Base-by-base conservation (phyloP, 1,284 basidiomycete species). In the Uromyces viciae-fabae region DNA sequence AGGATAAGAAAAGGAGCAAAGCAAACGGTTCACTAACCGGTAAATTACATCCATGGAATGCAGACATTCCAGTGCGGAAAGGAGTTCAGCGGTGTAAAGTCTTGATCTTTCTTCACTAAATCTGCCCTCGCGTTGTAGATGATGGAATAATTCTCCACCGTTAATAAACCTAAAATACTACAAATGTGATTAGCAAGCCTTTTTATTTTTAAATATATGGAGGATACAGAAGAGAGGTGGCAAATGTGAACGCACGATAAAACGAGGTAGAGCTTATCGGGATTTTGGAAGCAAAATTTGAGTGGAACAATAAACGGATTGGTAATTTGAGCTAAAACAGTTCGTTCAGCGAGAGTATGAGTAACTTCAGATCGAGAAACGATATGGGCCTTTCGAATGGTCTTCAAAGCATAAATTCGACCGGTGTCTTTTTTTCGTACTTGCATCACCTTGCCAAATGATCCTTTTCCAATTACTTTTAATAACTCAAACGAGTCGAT, bases 341-440 rank as follows among this genome's bases (percentile, higher is more conserved):
- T 98, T 87, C 97, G 92, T 87, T 99, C 97, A 84, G 96, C 97
- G 83, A 99, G 98, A 19, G 96, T 99, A 87, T 99, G 97, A 11
- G 95, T 95, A 62, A 99, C 95, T 87, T 99, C 97, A 87, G 99
- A 98, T 89, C 98, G 98, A 60, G 94, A 94, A 81, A 98, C 91
- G 84, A 99, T 99, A 87, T 99, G 96, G 88, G 94, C 94, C 89
- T 99, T 99, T 52, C 94, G 96, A 54, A 99, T 90, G 72, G 99
- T 94, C 86, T 99, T 99, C 95, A 99, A 98, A 78, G 97, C 97
- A 88, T 98, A 99, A 88, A 99, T 99, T 74, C 97, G 94, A 86
- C 94, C 93, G 62, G 97, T 99, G 88, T 99, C 96, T 86, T 90
- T 91, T 88, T 99, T 99, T 82, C 96, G 93, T 56, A 99, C 96